phyloP scores from a whole-genome alignment of 495 filamentous ascomycete genomes.

The Tetracladium setigerum region DNA sequence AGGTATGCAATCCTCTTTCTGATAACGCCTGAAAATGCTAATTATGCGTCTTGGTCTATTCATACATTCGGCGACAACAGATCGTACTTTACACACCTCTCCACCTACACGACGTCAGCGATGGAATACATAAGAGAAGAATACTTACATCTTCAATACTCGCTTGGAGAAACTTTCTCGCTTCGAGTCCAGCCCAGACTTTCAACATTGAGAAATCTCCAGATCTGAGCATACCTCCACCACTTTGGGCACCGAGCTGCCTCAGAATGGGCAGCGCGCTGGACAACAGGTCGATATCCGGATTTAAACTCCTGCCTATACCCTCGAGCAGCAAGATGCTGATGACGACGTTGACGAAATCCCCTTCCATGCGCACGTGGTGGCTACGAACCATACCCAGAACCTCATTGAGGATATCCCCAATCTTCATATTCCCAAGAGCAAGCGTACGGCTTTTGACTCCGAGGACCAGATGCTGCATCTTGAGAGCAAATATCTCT shows the following conservation, averaged over 20 bases:
- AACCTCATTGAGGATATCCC: slow-evolving; percentile 86
- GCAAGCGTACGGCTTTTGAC: slow-evolving; percentile 89
- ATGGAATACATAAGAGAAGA: not conserved
- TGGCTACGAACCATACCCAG: slow-evolving; percentile 86
- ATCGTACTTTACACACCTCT: slow-evolving; percentile 79
- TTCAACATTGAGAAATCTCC: slow-evolving; percentile 92
- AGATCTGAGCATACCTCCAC: slow-evolving; percentile 54
- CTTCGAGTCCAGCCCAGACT: slow-evolving; percentile 89
- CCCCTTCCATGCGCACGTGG: slow-evolving; percentile 92
- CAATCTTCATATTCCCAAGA: slow-evolving; percentile 91
- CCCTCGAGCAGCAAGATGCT: slow-evolving; percentile 91
- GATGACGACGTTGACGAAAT: slow-evolving; percentile 98
- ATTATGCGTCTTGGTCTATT: not conserved
- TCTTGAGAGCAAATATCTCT: slow-evolving; percentile 88
- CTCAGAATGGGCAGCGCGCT: slow-evolving; percentile 88
- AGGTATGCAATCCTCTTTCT: no score
- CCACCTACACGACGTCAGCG: slow-evolving; percentile 35
- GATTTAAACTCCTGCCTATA: slow-evolving; percentile 82
- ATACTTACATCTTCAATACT: slow-evolving; percentile 74
- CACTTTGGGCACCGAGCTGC: slow-evolving; percentile 73
- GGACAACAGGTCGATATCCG: slow-evolving; percentile 74
- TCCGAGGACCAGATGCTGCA: slow-evolving; percentile 88
- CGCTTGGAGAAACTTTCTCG: slow-evolving; percentile 77
- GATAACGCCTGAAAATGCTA: no score
- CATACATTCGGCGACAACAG: slow-evolving; percentile 74